These are phyloP conservation scores for Verticillium longisporum DNA, from an alignment of 2,329 filamentous ascomycete species.

Conservation along the genomic window DNA sequence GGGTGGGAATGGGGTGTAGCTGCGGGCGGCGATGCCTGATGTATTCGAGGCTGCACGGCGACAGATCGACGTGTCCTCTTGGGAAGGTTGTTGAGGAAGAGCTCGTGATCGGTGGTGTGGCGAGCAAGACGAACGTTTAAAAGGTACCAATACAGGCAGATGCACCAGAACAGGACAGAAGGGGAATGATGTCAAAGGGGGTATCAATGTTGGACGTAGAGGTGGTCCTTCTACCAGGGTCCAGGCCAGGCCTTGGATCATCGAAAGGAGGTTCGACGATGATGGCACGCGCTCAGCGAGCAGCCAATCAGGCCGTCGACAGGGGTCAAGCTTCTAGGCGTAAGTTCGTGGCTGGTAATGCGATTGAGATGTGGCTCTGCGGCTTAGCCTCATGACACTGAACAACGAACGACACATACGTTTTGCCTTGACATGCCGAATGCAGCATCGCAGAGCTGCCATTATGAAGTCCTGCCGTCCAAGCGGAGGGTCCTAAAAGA, in stretches of 20 bases:
- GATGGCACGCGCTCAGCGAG: background rate
- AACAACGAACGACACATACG: background rate
- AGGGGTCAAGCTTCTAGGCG: background rate
- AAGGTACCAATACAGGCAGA: background rate
- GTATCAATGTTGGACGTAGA: background rate
- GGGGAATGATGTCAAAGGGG: background rate
- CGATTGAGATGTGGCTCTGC: background rate
- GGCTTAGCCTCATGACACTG: background rate
- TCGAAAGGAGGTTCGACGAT: background rate
- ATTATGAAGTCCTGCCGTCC: background rate
- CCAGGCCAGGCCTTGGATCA: background rate
- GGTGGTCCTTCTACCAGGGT: background rate
- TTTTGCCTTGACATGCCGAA: background rate
- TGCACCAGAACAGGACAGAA: background rate
- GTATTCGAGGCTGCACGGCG: background rate
- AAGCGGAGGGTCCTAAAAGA: background rate
- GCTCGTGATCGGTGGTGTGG: background rate
- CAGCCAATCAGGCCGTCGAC: background rate
- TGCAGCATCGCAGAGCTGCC: background rate
- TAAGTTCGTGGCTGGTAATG: background rate
- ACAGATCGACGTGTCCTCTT: background rate
- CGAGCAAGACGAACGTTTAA: background rate
- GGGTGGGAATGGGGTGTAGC: background rate
- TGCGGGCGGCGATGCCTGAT: background rate
- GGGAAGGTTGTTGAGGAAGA: background rate